Evolutionary conservation across 768 basidiomycete species (phyloP), one percentile per base, ranked within the genome.

Genomic region (Paxillus rubicundulus): DNA sequence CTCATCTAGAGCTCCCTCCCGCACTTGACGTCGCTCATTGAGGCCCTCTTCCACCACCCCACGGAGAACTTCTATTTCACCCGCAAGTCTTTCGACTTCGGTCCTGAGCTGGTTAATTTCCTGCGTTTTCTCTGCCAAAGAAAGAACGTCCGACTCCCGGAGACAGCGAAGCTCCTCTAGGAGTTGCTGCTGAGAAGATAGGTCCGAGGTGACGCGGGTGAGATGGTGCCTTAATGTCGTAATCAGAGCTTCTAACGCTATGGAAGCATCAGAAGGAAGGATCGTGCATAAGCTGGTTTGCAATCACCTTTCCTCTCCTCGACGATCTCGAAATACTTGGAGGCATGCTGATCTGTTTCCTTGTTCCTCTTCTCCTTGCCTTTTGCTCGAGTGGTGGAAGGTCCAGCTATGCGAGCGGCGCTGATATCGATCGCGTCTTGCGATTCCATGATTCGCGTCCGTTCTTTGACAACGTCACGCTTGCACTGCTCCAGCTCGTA

Each of bases 41-140:
- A 97, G 74, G 4, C 92, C 92, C 52, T 90, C 87, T 67, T 95
- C 89, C 1, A 98, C 90, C 0, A 94, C 87, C 1, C 84, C 87
- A 10, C 88, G 75, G n/a, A 97, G 75, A 2, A 91, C 86, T 54
- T 89, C 87, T 2, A 98, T 89, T 69, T 98, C 93, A 4, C 85
- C 84, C 0, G 82, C 85, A 5, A 97, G 79, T 39, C 86, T 70
- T 60, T 94, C 89, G 7, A 98, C 87, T 61, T 95, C 89, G 10
- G 78, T 74, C 34, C 79, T 77, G 10, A 97, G 77, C 12, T 75
- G 74, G 40, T 81, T 77, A 8, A 95, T 82, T 55, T 92, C 91
- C 4, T 74, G 70, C 20, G 79, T 69, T 65, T 88, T 89, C 50
- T 82, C 79, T 34, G 77, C 68, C 45, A 90, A 62, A 0, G 81